A percentile compares a stretch with the other conserved stretches of the same genome.
These are phyloP conservation scores for Austroboletus rostrupii DNA, from an alignment of 1,284 basidiomycete species.

Conservation along the genomic window DNA sequence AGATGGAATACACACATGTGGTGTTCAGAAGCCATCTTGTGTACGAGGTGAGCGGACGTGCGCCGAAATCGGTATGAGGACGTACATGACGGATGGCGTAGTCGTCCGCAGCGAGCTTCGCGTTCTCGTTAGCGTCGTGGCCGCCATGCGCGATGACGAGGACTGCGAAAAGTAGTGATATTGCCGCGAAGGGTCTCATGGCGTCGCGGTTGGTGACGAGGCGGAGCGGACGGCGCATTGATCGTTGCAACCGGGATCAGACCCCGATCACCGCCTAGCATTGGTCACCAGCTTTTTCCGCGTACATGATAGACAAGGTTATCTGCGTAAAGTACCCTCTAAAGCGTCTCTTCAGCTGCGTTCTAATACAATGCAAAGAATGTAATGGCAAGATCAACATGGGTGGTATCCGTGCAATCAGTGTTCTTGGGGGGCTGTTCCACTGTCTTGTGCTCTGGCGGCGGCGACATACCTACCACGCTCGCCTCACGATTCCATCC, in stretches of 20 bases:
- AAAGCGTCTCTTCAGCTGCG: not conserved
- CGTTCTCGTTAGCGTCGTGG: conserved; percentile 24
- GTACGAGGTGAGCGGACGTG: not conserved
- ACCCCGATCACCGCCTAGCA: conserved; percentile 8
- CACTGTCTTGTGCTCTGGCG: too few species aligned
- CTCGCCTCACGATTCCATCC: conserved; percentile 51
- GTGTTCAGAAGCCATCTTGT: conserved; percentile 81
- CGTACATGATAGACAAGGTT: not conserved
- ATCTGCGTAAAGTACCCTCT: not conserved
- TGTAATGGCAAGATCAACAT: not conserved
- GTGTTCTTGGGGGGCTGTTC: not conserved
- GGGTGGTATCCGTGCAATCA: conserved; percentile 8
- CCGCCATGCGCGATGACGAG: conserved; percentile 31
- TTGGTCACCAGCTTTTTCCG: too few species aligned
- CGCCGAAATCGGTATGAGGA: conserved; percentile 14
- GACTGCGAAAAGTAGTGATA: conserved; percentile 20
- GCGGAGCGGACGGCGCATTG: not conserved
- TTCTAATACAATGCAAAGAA: not conserved
- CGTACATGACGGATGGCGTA: conserved; percentile 55
- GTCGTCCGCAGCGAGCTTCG: conserved; percentile 26
- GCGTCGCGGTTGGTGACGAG: conserved; percentile 4
- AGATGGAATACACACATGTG: conserved; percentile 60
- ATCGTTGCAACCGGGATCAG: not conserved
- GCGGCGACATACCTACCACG: conserved; percentile 16
- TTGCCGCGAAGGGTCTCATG: conserved; percentile 21